These are phyloP conservation scores for Apiospora pterosperma DNA, from an alignment of 2,329 filamentous ascomycete genomes.

Conservation along the genomic window DNA sequence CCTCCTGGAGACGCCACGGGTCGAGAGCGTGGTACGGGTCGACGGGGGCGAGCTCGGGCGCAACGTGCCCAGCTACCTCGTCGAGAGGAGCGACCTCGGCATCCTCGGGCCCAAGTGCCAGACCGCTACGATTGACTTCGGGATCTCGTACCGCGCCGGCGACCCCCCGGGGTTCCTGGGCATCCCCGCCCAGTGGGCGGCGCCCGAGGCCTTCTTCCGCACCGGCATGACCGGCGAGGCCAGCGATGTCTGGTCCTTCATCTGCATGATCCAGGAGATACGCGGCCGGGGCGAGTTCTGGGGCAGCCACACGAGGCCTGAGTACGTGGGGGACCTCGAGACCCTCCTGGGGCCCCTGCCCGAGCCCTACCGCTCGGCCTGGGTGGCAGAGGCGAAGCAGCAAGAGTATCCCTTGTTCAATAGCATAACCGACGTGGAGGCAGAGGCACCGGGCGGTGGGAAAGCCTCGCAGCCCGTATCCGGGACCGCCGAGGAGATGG, in stretches of 20 bases:
- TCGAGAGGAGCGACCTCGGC: not conserved
- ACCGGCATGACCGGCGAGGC: not conserved
- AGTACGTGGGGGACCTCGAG: not conserved
- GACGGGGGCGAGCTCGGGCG: not conserved
- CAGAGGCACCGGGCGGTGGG: not conserved
- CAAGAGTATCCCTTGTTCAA: not conserved
- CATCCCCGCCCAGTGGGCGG: not conserved
- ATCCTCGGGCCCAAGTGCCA: not conserved
- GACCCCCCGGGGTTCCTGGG: not conserved
- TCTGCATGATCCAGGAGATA: not conserved
- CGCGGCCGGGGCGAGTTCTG: not conserved
- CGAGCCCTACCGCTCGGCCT: not conserved
- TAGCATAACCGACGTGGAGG: too few species aligned
- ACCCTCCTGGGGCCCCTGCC: not conserved
- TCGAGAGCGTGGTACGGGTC: not conserved
- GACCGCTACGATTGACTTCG: not conserved
- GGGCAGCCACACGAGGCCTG: not conserved
- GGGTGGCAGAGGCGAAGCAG: not conserved
- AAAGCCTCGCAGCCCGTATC: not conserved
- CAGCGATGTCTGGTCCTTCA: slow-evolving; percentile 1
- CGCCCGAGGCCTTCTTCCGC: not conserved
- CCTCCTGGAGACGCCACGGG: not conserved
- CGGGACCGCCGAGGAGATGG: not conserved
- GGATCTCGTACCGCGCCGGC: not conserved
- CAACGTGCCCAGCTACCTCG: not conserved